phyloP scores from a whole-genome alignment of 108 stramenopile genomes.

The Nannochloropsis gaditana region DNA sequence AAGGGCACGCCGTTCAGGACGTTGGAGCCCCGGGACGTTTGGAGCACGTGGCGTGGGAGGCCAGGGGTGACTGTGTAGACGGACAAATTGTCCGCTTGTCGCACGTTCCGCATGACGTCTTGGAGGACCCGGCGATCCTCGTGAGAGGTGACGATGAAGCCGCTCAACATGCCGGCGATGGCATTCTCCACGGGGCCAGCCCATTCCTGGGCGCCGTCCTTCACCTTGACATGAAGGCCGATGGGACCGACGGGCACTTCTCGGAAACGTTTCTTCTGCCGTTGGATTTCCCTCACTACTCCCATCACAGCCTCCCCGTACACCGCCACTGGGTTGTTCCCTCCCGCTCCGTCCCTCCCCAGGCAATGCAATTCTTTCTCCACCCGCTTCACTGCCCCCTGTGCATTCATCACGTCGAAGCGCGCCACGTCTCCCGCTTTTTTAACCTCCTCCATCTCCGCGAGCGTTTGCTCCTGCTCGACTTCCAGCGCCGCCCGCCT shows the following conservation, averaged over 20 bases:
- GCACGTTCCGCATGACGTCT: background rate
- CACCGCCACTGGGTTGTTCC: background rate
- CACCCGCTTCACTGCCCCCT: background rate
- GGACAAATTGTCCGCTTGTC: background rate
- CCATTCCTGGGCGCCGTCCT: slow-evolving; percentile 21
- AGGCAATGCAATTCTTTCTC: no score
- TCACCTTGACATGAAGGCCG: slow-evolving; percentile 31
- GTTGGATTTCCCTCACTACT: background rate
- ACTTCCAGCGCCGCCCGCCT: background rate
- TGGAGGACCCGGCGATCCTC: slow-evolving; percentile 25
- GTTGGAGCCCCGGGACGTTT: background rate
- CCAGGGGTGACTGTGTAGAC: background rate
- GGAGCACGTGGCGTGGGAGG: background rate
- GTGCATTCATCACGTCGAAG: background rate
- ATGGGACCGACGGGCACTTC: slow-evolving; percentile 31
- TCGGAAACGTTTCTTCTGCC: background rate
- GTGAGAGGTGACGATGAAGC: slow-evolving; percentile 25
- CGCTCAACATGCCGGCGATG: background rate
- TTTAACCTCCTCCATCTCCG: slow-evolving; percentile 12
- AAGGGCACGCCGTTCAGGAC: background rate
- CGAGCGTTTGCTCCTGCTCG: background rate
- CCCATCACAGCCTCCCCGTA: background rate
- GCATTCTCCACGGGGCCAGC: slow-evolving; percentile 18
- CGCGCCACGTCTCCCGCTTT: background rate
- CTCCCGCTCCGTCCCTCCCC: background rate